Base-by-base conservation (phyloP, 352 stramenopile genomes). In the Phytophthora fragariae region DNA sequence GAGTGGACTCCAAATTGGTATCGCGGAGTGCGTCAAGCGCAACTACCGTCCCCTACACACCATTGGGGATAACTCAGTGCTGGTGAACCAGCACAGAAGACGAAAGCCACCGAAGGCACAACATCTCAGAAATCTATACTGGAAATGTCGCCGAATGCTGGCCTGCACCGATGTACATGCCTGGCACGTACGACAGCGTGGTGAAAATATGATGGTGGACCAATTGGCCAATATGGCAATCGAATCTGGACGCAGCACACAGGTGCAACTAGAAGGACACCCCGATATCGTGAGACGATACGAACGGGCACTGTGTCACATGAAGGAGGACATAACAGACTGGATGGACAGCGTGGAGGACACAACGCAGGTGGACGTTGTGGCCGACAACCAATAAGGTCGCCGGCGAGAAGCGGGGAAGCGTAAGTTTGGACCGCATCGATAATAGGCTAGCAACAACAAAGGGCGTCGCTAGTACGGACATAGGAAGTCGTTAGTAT, bases 401-500 rank as follows among this genome's bases (percentile, higher is more conserved):
- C 24, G 50, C 50, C 50, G 50, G 50, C 50, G 14, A 29, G 50
- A 39, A 57, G 50, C 50, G 50, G 50, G 12, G 19, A 57, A 57
- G 24, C 24, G 50, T 11, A 57, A 57, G 24, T 27, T 57, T 57
- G 24, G 24, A 57, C 14, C 50, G 50, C 50, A 57, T 24, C 3
- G 50, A 57, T 41, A 57, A 57, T 21, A 41, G 12, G 50, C 50
- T 57, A 57, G 9, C 50, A 39, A 12, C 24, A 21, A n/a, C 50
- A 57, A 11, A 39, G 15, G 50, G 50, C 11, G 24, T 57, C 12
- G 50, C 24, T 57, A 57, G 50, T 21, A 57, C 50, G 50, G 50
- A 21, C 19, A 57, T 57, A 57, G 24, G 50, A 37, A 57, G 50
- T 57, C 50, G 24, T 57, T 57, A 57, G 50, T 27, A 27, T 27